These are phyloP conservation scores for Ambrosiella xylebori DNA, from an alignment of 2,329 filamentous ascomycete species.

Conservation along the genomic window DNA sequence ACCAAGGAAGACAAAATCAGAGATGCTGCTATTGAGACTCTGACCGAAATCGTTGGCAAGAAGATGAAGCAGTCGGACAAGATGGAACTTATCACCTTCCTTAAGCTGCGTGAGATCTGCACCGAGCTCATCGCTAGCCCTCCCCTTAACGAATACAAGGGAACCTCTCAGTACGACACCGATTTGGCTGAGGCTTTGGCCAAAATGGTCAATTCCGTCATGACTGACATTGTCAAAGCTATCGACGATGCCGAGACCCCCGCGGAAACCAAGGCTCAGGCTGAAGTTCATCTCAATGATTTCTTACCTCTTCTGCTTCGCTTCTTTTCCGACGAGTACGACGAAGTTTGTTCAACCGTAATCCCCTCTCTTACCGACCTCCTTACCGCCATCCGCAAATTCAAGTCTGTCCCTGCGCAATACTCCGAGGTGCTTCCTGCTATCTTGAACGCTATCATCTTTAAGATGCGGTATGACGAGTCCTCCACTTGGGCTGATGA, in stretches of 20 bases:
- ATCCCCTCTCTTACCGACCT: constrained; percentile 88
- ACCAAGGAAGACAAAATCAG: constrained; percentile 61
- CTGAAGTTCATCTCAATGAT: constrained; percentile 63
- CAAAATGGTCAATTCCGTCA: constrained; percentile 81
- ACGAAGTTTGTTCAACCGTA: constrained; percentile 91
- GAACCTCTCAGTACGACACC: constrained; percentile 78
- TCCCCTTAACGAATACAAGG: constrained; percentile 58
- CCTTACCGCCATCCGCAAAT: constrained; percentile 74
- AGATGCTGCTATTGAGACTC: constrained; percentile 81
- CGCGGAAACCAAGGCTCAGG: constrained; percentile 50
- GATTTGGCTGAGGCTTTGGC: constrained; percentile 90
- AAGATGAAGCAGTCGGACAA: constrained; percentile 95
- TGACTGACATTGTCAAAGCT: constrained; percentile 73
- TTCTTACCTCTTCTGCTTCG: constrained; percentile 79
- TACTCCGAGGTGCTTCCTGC: constrained; percentile 73
- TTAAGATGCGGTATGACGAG: constrained; percentile 96
- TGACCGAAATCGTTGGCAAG: constrained; percentile 91
- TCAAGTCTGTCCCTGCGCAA: constrained; percentile 51
- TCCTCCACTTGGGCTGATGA: constrained; percentile 86
- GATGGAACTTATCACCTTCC: constrained; percentile 78
- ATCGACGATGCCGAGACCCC: constrained; percentile 51
- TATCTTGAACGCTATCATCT: constrained; percentile 78
- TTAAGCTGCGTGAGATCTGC: constrained; percentile 75
- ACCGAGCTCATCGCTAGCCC: constrained; percentile 72
- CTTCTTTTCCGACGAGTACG: constrained; percentile 95